Evolutionary conservation across 768 basidiomycete genomes (phyloP), one percentile per base, ranked within the genome.

Genomic region (Chiua virens): DNA sequence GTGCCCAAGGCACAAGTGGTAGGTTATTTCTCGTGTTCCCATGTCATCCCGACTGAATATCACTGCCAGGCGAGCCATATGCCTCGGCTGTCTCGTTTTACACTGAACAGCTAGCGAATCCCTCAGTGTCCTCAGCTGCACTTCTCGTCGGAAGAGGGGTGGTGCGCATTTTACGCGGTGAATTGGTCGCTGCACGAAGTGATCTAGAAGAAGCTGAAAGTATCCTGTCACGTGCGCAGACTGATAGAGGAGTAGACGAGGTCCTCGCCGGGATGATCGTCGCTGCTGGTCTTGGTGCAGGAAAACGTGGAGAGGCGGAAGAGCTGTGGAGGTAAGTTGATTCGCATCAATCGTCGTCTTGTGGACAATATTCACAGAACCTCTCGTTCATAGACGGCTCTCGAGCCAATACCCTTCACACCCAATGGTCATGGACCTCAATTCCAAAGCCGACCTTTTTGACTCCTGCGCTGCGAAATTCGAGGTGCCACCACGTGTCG

Each of bases 41-140:
- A 15, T 15, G 21, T 18, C 22, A 21, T 2, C n/a, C 14, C 23
- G 15, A 25, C 41, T 51, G 14, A 53, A 30, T 10, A 6, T n/a
- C 4, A 3, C 17, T 39, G 15, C 11, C n/a, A 68, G 67, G 64
- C 22, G 67, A 68, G 34, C 59, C 68, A n/a, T 72, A 66, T 49
- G 64, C 71, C 15, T 71, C 77, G 53, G 71, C 74, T 21, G 63
- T 74, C 50, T 74, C 79, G 34, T 92, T 91, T 72, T 92, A 88
- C 68, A 86, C 86, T 5, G 90, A 93, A 59, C 90, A 92, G 64
- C 72, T 92, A 20, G 87, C 80, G 15, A 92, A 90, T 64, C 89
- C 89, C 3, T 87, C 87, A 13, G 65, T 91, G 45, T 79, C 85
- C 14, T 88, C 86, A 1, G 79, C 86, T 10, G 83, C 86, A 58